phyloP scores from a whole-genome alignment of 2,329 filamentous ascomycete genomes.

The Aschersonia sp. region DNA sequence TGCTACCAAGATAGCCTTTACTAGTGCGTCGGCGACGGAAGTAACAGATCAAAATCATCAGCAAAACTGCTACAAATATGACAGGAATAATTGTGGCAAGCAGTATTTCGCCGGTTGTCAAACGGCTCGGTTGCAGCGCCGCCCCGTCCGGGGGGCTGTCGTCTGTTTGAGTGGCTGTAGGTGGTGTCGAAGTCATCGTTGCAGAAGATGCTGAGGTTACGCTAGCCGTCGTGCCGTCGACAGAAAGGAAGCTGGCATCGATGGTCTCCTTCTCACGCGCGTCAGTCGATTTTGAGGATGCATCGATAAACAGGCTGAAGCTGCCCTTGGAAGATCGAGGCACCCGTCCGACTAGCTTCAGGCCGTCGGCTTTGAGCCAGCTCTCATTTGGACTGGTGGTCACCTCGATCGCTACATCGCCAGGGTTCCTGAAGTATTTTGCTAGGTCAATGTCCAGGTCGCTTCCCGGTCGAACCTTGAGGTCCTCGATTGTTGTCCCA shows the following conservation, averaged over 20 bases:
- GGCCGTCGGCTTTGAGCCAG: conserved; percentile 27
- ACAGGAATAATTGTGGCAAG: conserved; percentile 30
- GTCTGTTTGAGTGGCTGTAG: conserved; percentile 10
- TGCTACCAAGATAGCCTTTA: conserved; percentile 14
- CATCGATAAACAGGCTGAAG: conserved; percentile 16
- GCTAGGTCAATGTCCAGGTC: conserved; percentile 27
- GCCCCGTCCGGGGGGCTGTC: conserved; percentile 5
- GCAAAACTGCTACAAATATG: conserved; percentile 17
- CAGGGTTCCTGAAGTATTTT: conserved; percentile 24
- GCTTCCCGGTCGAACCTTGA: conserved; percentile 25
- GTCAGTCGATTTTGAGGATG: conserved; percentile 17
- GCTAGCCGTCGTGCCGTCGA: conserved; percentile 10
- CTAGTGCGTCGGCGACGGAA: conserved; percentile 15
- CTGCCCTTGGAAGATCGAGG: conserved; percentile 19
- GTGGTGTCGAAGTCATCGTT: conserved; percentile 8
- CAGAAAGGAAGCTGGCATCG: conserved; percentile 17
- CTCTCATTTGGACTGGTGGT: conserved; percentile 18
- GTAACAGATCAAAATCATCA: conserved; percentile 19
- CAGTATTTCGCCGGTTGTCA: conserved; percentile 21
- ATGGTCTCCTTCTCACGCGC: conserved; percentile 22
- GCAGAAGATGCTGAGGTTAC: conserved; percentile 9
- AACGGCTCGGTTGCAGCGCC: conserved; percentile 7
- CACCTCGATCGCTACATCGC: conserved; percentile 22
- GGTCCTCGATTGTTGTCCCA: conserved; percentile 20
- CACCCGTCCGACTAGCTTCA: conserved; percentile 25